Conservation (phyloP, 495 filamentous ascomycete genomes). For the Lentithecium fluviatile region DNA sequence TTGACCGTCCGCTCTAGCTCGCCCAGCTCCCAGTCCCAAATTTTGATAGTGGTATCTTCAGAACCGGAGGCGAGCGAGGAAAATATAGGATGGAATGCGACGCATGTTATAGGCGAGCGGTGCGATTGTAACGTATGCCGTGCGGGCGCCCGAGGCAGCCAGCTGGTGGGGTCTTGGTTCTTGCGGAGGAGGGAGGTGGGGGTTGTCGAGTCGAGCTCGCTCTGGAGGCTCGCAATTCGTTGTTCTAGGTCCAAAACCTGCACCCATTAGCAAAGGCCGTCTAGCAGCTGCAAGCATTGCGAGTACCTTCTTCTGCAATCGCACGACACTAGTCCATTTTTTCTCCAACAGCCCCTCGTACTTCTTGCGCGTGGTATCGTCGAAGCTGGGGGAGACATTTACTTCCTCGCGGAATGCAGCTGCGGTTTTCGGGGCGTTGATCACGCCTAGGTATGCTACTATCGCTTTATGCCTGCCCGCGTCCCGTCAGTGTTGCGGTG, state of each 20-base stretch:
- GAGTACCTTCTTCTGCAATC: slow-evolving; percentile 83
- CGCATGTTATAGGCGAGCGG: slow-evolving; percentile 74
- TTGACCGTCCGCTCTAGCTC: slow-evolving; percentile 90
- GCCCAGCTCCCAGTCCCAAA: slow-evolving; percentile 98
- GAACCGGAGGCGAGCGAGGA: slow-evolving; percentile 89
- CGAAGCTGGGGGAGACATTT: slow-evolving; percentile 66
- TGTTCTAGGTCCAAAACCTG: slow-evolving; percentile 95
- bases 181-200: slow-evolving; percentile 73
- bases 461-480: slow-evolving; percentile 78
- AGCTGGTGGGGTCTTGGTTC: slow-evolving; percentile 80
- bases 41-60: slow-evolving; percentile 84
- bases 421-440: slow-evolving; percentile 65
- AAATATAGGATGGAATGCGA: slow-evolving; percentile 94
- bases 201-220: slow-evolving; percentile 81
- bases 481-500: slow-evolving; percentile 28
- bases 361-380: slow-evolving; percentile 75
- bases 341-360: slow-evolving; percentile 89
- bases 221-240: slow-evolving; percentile 65
- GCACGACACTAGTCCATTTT: slow-evolving; percentile 92
- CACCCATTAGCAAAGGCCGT: background rate
- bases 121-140: slow-evolving; percentile 85
- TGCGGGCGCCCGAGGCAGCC: slow-evolving; percentile 79
- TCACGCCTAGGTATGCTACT: slow-evolving; percentile 80
- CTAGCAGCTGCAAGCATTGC: background rate
- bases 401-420: slow-evolving; percentile 66